Evolutionary conservation across 768 basidiomycete species (phyloP), one percentile per base, ranked within the genome.

Genomic region (Phylloporus sp.): DNA sequence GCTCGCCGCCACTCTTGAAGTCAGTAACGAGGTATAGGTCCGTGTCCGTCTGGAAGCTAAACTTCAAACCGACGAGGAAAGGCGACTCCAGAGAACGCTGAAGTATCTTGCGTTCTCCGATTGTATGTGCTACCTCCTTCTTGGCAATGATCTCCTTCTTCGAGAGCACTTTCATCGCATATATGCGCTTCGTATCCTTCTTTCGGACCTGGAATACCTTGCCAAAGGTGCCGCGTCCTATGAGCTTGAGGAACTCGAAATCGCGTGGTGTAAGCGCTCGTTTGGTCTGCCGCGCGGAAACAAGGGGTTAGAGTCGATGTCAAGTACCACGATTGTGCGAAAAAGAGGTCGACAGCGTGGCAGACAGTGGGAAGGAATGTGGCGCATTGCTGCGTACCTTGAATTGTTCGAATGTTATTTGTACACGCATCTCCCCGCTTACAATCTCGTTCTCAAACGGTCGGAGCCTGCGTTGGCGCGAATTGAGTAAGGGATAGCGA

Each of bases 171-270:
- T 99, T 99, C 95, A 99, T 98, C 42, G 96, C 96, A 72, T 97
- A 99, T 70, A 99, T 98, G 37, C 96, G 89, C 67, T 91, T 89
- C 33, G 96, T 99, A 72, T 99, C 94, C 65, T 77, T 84, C 72
- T 99, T 99, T 51, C 96, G 90, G 39, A 99, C 96, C 68, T 99
- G 96, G 76, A 97, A 98, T 17, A 99, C 96, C 44, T 92, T 89
- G 38, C 94, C 96, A 65, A 99, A 99, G 0, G 96, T 98, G 2
- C 96, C 96, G 39, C 93, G 84, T 47, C 96, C 96, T 69, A 99
- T 98, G 47, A 99, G 86, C 67, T 96, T 96, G 61, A 99, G 82
- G 71, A 98, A 96, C 63, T 98, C 95, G 60, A 99, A 99, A 64
- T 97, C 95, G 62, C 88, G 83, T 24, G 94, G 93, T n/a, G 82